Percentiles rank a stretch among this genome's conserved stretches.
phyloP scores from a whole-genome alignment of 495 filamentous ascomycete genomes.

The Talaromyces ruber region DNA sequence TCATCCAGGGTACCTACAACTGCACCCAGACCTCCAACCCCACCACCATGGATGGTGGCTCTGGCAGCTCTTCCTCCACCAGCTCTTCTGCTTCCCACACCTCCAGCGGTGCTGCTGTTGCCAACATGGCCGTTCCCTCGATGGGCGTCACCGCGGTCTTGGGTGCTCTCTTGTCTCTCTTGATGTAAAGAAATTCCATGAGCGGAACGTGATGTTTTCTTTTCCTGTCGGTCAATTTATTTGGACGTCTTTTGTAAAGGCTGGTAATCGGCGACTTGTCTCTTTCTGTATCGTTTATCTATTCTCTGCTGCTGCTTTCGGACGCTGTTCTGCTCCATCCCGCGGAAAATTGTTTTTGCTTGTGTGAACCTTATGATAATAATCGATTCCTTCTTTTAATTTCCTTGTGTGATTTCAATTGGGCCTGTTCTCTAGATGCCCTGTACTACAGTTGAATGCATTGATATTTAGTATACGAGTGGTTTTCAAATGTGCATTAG shows the following conservation, averaged over 20 bases:
- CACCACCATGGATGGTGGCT: conserved; percentile 36
- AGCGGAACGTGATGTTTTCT: conserved; percentile 24
- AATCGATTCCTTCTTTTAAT: conserved; percentile 33
- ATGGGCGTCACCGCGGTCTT: conserved; percentile 35
- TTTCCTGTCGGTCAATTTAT: conserved; percentile 13
- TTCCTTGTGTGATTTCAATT: conserved; percentile 9
- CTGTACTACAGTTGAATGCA: not conserved
- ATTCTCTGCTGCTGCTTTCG: not conserved
- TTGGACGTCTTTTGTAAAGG: conserved; percentile 22
- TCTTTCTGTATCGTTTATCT: conserved; percentile 26
- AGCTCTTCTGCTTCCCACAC: conserved; percentile 23
- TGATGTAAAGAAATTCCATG: conserved; percentile 29
- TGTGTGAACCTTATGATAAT: conserved; percentile 36
- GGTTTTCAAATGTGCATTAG: not conserved
- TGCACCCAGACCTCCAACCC: conserved; percentile 43
- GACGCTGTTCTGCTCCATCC: conserved; percentile 1
- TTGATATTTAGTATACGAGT: not conserved
- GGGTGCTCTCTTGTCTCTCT: conserved; percentile 35
- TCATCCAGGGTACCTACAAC: conserved; percentile 55
- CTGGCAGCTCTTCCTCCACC: conserved; percentile 24
- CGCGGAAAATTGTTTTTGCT: conserved; percentile 5
- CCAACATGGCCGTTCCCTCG: conserved; percentile 30
- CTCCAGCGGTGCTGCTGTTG: conserved; percentile 27
- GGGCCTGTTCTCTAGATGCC: not conserved
- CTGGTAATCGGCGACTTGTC: conserved; percentile 26